A percentile compares a stretch with the other conserved stretches of the same genome.
These are phyloP conservation scores for Vickermania ingenoplastis DNA, from an alignment of 208 protist species.

Conservation along the genomic window DNA sequence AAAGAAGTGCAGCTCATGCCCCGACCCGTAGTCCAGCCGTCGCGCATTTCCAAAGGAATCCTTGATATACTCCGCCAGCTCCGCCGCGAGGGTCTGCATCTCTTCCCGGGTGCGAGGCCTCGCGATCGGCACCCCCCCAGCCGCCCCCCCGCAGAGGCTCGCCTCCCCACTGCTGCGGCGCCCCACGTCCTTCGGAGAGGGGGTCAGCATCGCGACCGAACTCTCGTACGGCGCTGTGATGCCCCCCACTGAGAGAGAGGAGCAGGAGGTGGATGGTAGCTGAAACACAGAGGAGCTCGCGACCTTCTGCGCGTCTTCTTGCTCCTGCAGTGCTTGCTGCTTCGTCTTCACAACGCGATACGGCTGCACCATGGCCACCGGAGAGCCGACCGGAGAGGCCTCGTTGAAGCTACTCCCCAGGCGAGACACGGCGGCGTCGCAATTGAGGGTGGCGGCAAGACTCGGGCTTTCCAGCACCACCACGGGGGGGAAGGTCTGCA, in stretches of 20 bases:
- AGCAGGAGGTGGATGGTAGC: neutral
- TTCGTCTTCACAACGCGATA: neutral
- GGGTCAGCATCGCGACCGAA: neutral
- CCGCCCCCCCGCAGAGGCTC: neutral
- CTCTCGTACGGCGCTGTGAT: neutral
- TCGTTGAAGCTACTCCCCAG: too few relatives aligned
- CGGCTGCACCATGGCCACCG: neutral
- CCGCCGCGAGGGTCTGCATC: conserved; percentile 26
- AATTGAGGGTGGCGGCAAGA: neutral
- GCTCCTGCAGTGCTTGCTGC: neutral
- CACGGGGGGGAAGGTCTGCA: conserved; percentile 22
- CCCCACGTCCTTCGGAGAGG: too few relatives aligned
- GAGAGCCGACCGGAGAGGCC: neutral
- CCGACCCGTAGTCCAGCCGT: conserved; percentile 98
- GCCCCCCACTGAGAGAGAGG: neutral
- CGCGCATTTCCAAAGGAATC: conserved; percentile 93
- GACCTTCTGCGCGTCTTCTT: neutral
- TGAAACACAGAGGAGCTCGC: neutral
- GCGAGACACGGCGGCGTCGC: neutral
- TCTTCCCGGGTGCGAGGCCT: conserved; percentile 12
- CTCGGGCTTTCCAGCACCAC: neutral
- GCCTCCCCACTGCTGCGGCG: too few relatives aligned
- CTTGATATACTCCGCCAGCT: conserved; percentile 88
- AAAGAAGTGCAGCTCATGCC: conserved; percentile 98
- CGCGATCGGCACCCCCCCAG: neutral